Evolutionary conservation across 179 eudicot genomes (phyloP).

Genomic region (Vitellaria paradoxa): DNA sequence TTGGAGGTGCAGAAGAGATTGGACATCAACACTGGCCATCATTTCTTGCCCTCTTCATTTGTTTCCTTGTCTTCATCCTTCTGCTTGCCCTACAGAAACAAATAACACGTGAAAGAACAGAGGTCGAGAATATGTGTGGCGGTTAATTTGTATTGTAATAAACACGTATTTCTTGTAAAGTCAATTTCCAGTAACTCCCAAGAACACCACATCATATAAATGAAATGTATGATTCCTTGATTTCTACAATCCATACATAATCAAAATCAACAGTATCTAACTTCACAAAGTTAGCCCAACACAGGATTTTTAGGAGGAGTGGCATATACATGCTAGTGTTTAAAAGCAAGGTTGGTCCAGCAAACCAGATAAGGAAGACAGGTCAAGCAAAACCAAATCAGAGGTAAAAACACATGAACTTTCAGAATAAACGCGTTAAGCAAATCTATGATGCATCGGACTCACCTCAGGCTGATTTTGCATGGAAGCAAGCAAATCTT

Average conservation of each 20-base stretch:
- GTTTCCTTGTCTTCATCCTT: constrained; percentile 72
- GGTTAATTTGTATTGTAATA: too few species aligned
- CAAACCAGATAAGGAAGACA: neutral
- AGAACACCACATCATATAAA: neutral
- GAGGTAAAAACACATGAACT: neutral
- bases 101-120: neutral
- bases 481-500: constrained; percentile 88
- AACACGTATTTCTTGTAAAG: neutral
- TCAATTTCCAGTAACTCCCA: neutral
- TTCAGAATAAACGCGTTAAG: neutral
- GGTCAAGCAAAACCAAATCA: neutral
- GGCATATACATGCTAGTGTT: too few species aligned
- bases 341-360: neutral
- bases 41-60: constrained; percentile 68
- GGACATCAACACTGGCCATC: constrained; percentile 12
- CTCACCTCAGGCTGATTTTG: constrained; percentile 82
- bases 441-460: neutral
- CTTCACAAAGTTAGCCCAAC: neutral
- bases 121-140: neutral
- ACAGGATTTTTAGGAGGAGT: too few species aligned
- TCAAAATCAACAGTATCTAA: neutral
- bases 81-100: constrained; percentile 30
- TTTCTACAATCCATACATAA: neutral
- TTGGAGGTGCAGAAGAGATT: neutral
- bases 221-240: neutral